Evolutionary conservation across 371 early-diverging fungal genomes (phyloP).

Genomic region (Apophysomyces elegans): DNA sequence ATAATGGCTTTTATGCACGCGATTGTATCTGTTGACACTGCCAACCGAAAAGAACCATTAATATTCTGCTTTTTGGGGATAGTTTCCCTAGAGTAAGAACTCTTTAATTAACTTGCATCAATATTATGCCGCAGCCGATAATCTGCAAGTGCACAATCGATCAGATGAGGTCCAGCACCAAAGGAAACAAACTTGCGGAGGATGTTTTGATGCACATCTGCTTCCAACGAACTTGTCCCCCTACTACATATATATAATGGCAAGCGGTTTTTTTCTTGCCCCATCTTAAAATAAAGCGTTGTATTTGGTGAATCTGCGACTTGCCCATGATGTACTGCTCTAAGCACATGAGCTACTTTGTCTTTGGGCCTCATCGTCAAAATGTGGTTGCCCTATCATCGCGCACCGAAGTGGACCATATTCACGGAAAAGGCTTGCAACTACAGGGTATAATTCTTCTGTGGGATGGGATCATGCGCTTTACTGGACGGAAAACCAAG

Average conservation of each 20-base stretch:
- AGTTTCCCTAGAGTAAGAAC: no score
- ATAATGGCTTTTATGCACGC: no score
- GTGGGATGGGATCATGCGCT: not conserved
- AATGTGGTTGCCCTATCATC: not conserved
- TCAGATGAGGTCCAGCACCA: constrained; percentile 6
- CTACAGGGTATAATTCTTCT: not conserved
- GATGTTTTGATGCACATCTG: constrained; percentile 4
- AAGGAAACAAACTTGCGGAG: constrained; percentile 9
- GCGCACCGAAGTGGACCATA: not conserved
- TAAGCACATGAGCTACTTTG: no score
- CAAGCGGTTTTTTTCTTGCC: no score
- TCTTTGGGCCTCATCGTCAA: not conserved
- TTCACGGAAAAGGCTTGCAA: not conserved
- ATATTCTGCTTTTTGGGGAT: no score
- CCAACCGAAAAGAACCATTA: no score
- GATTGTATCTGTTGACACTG: no score
- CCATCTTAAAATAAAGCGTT: no score
- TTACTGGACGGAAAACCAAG: not conserved
- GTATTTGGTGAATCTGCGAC: no score
- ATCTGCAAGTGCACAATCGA: not conserved
- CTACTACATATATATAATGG: constrained; percentile 6
- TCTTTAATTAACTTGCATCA: not conserved
- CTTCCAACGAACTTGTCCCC: constrained; percentile 13
- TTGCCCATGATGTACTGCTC: no score
- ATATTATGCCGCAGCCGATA: constrained; percentile 6